Evolutionary conservation across 352 stramenopile genomes (phyloP).

Genomic region (Globisporangium orthogonon): DNA sequence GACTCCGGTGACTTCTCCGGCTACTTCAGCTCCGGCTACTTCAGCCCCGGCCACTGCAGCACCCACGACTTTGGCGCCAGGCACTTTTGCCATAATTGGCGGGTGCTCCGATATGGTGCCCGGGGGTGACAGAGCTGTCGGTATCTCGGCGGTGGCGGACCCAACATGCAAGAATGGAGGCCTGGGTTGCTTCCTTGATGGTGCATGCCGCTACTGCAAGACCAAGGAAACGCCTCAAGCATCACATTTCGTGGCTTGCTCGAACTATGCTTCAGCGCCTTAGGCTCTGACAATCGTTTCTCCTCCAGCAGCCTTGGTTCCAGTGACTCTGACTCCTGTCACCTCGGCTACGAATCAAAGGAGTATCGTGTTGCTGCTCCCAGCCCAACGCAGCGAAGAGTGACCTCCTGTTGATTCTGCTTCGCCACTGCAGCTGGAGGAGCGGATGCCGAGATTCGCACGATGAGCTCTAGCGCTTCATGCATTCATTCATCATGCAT

Average conservation of each 20-base stretch:
- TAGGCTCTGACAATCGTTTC: background rate
- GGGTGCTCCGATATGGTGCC: background rate
- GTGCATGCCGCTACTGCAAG: slow-evolving; percentile 7
- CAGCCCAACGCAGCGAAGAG: too few species aligned
- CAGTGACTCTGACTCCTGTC: background rate
- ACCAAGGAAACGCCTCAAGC: slow-evolving; percentile 9
- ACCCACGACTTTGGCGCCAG: background rate
- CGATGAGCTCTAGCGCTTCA: too few species aligned
- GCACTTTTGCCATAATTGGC: too few species aligned
- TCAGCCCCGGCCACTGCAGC: background rate
- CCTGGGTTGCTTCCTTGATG: slow-evolving; percentile 10
- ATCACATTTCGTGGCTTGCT: slow-evolving; percentile 4
- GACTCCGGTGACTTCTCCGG: background rate
- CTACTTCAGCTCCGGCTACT: background rate
- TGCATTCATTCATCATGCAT: too few species aligned
- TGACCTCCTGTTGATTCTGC: too few species aligned
- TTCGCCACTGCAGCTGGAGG: too few species aligned
- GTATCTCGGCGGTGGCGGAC: slow-evolving; percentile 9
- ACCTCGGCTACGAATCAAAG: too few species aligned
- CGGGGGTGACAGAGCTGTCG: background rate
- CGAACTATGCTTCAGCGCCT: background rate
- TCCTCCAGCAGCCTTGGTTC: background rate
- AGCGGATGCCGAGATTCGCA: too few species aligned
- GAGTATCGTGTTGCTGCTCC: too few species aligned
- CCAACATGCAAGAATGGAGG: slow-evolving; percentile 8